Conservation (phyloP, 2,329 filamentous ascomycete genomes). For the Massarina eburnea region DNA sequence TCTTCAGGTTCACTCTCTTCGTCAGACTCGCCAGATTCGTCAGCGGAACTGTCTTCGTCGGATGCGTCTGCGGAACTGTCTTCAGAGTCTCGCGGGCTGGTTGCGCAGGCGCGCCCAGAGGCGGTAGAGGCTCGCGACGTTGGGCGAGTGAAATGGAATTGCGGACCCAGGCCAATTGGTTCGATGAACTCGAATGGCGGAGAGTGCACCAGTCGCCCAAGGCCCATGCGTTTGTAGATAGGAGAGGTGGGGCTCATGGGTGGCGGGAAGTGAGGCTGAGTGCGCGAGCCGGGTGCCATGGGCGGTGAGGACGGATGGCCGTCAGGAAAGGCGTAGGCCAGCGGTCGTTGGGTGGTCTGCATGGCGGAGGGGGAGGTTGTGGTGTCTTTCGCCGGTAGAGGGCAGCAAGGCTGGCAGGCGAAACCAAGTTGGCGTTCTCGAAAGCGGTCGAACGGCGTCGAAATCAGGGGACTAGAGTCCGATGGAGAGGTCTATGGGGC, state of each 20-base stretch:
- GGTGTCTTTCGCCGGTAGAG: constrained; percentile 27
- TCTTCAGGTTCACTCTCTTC: constrained; percentile 31
- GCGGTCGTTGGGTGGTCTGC: constrained; percentile 33
- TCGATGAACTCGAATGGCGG: constrained; percentile 42
- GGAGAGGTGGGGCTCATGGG: constrained; percentile 37
- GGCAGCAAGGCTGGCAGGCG: constrained; percentile 31
- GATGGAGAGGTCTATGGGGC: constrained; percentile 33
- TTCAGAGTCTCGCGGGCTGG: constrained; percentile 37
- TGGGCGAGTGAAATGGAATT: constrained; percentile 41
- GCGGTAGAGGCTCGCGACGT: constrained; percentile 39
- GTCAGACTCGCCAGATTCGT: constrained; percentile 22
- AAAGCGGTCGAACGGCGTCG: constrained; percentile 15
- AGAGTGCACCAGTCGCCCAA: constrained; percentile 33
- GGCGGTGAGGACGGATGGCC: constrained; percentile 40
- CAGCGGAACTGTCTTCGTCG: constrained; percentile 3
- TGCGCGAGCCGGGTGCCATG: constrained; percentile 36
- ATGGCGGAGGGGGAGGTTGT: constrained; percentile 21
- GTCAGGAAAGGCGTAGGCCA: constrained; percentile 31
- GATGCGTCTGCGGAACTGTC: constrained; percentile 16
- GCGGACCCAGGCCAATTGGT: constrained; percentile 37
- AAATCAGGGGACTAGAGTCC: constrained; percentile 38
- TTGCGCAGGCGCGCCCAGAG: constrained; percentile 36
- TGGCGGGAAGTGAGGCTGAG: constrained; percentile 31
- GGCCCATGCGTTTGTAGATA: constrained; percentile 36
- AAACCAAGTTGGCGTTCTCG: constrained; percentile 33